Evolutionary conservation across 805 yeast species (phyloP).

Genomic region (Candida quercuum): DNA sequence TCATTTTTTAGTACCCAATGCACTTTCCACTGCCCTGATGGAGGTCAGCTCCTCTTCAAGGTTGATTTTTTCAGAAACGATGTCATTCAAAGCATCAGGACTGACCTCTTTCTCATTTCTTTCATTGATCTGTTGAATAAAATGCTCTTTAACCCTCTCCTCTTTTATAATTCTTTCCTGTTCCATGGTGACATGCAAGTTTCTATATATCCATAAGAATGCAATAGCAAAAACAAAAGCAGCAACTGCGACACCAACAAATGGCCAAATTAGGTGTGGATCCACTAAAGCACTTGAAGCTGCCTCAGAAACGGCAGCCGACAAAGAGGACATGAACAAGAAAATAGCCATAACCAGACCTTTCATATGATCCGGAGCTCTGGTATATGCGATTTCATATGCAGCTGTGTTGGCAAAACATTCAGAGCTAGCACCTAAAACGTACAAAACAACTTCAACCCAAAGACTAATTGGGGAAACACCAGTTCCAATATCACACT

Average conservation of each 20-base stretch:
- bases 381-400: constrained; percentile 77
- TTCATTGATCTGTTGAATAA: background rate
- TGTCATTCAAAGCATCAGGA: background rate
- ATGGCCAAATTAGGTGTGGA: constrained; percentile 69
- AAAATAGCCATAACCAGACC: constrained; percentile 44
- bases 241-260: constrained; percentile 55
- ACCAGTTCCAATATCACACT: constrained; percentile 35
- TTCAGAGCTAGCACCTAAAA: constrained; percentile 69
- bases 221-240: constrained; percentile 52
- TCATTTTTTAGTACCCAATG: too few species aligned
- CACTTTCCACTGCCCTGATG: background rate
- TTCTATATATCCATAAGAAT: constrained; percentile 36
- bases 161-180: constrained; percentile 16
- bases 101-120: background rate
- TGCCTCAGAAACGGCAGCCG: constrained; percentile 74
- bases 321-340: constrained; percentile 68
- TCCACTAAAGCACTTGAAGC: constrained; percentile 59
- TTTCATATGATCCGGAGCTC: constrained; percentile 61
- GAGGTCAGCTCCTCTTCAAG: background rate
- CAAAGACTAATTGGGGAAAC: constrained; percentile 52
- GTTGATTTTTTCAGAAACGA: background rate
- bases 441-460: constrained; percentile 60
- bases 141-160: constrained; percentile 9
- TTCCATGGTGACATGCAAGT: constrained; percentile 19
- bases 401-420: constrained; percentile 79